Base-by-base conservation (phyloP, 1,139 yeast species). In the Oligophagozyma castellii region DNA sequence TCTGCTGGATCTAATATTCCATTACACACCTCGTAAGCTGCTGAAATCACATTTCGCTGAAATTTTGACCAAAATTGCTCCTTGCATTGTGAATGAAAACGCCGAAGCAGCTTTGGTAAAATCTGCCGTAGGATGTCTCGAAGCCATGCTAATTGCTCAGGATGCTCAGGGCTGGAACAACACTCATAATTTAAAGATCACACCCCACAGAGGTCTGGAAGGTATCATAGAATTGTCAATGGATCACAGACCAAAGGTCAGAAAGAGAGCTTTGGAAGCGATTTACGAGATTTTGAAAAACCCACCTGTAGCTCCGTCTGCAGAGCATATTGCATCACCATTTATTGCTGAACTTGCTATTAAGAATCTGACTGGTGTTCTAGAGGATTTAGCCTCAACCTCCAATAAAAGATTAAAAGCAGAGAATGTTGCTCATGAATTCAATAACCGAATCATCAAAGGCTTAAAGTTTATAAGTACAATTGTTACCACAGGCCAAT, bases 261-360 rank as follows among this genome's bases (percentile, higher is more conserved):
- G 99, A 55, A 83, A 80, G 68, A 73, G 95, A 61, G 94, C 96
- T 2, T 80, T 77, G 43, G 98, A 89, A 35, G 80, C 95, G 2
- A 65, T 89, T 13, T 57, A 65, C 27, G 65, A 61, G 4, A 61
- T 89, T 19, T 59, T 89, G 38, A 39, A 58, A 4, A 65, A 66
- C 39, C 86, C 92, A 11, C 94, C 95, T 8, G 69, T 83, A 0
- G 77, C 86, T n/a, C 92, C 94, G 6, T 62, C 73, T 11, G 66
- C 75, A 5, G 74, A 69, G 26, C 95, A 86, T 51, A 76, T 81
- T 24, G 93, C 83, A 7, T 65, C 89, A 16, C 55, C 63, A 1
- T 49, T 71, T 29, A 73, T 84, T 38, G 81, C 86, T 4, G 86
- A 76, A 29, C 63, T 72, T 32, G 68, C 89, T 2, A 57, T 81